Conservation (phyloP, 2,329 filamentous ascomycete species). For the Sarocladium kiliense region DNA sequence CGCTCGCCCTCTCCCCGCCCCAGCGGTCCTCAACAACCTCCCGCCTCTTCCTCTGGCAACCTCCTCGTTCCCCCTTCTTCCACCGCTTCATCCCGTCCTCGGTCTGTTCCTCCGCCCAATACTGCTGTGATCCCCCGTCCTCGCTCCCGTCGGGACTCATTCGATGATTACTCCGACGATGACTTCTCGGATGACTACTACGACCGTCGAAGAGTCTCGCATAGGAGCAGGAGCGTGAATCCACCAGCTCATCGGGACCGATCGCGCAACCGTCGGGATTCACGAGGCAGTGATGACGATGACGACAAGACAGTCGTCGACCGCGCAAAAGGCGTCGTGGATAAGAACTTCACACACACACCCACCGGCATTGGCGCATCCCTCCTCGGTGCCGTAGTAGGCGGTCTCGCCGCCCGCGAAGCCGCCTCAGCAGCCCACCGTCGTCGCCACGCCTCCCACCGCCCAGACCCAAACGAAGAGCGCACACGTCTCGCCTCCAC, state of each 20-base stretch:
- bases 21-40: slow-evolving; percentile 17
- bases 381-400: slow-evolving; percentile 48
- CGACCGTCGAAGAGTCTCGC: slow-evolving; percentile 19
- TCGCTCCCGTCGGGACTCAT: slow-evolving; percentile 16
- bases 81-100: slow-evolving; percentile 18
- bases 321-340: slow-evolving; percentile 35
- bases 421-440: slow-evolving; percentile 23
- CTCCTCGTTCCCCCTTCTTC: slow-evolving; percentile 16
- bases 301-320: slow-evolving; percentile 23
- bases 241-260: slow-evolving; percentile 10
- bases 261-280: slow-evolving; percentile 11
- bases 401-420: slow-evolving; percentile 47
- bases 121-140: slow-evolving; percentile 21
- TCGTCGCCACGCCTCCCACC: slow-evolving; percentile 18
- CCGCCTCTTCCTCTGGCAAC: slow-evolving; percentile 21
- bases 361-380: slow-evolving; percentile 44
- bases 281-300: slow-evolving; percentile 6
- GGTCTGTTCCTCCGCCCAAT: slow-evolving; percentile 26
- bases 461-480: slow-evolving; percentile 19
- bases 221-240: slow-evolving; percentile 12
- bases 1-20: slow-evolving; percentile 15
- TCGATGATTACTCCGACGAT: slow-evolving; percentile 12
- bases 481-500: slow-evolving; percentile 39
- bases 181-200: slow-evolving; percentile 8
- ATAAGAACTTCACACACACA: slow-evolving; percentile 43